Evolutionary conservation across 768 basidiomycete genomes (phyloP).

Genomic region (Sporobolomyces phaffii): DNA sequence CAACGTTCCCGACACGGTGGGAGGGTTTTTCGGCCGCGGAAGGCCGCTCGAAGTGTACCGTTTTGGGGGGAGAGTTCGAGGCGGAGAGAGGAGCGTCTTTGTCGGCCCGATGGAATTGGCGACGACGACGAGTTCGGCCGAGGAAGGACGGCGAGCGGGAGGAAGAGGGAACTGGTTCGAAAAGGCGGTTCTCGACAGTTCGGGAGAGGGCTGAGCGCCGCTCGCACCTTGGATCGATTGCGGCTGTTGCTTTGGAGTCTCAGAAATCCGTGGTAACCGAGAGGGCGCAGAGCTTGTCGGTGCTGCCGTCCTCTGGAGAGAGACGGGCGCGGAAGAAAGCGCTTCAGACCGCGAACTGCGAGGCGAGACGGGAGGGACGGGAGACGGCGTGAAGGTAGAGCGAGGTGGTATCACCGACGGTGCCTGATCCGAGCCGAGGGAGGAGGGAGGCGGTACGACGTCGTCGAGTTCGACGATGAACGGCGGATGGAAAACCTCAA

Average conservation of each 20-base stretch:
- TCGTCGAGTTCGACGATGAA: constrained; percentile 9
- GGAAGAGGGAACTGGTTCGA: constrained; percentile 13
- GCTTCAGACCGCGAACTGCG: background rate
- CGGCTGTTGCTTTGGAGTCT: too few relatives aligned
- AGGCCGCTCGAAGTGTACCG: background rate
- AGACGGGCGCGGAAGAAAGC: background rate
- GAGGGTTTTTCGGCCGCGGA: background rate
- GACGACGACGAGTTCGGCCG: constrained; percentile 8
- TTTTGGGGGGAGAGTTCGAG: constrained; percentile 11
- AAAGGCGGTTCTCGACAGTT: background rate
- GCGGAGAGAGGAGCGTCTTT: constrained; percentile 2
- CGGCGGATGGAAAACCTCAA: background rate
- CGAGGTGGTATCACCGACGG: background rate
- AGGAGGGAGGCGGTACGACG: background rate
- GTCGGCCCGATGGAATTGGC: background rate
- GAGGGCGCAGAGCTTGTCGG: background rate
- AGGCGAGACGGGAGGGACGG: background rate
- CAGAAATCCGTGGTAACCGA: background rate
- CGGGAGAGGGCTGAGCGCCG: background rate
- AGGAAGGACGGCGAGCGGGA: constrained; percentile 5
- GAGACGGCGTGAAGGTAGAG: background rate
- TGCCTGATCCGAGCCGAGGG: too few relatives aligned
- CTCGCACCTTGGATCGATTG: too few relatives aligned
- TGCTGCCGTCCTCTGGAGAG: background rate
- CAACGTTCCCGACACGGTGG: background rate